phyloP scores from a whole-genome alignment of 306 rosid species.

The Quercus parvula region DNA sequence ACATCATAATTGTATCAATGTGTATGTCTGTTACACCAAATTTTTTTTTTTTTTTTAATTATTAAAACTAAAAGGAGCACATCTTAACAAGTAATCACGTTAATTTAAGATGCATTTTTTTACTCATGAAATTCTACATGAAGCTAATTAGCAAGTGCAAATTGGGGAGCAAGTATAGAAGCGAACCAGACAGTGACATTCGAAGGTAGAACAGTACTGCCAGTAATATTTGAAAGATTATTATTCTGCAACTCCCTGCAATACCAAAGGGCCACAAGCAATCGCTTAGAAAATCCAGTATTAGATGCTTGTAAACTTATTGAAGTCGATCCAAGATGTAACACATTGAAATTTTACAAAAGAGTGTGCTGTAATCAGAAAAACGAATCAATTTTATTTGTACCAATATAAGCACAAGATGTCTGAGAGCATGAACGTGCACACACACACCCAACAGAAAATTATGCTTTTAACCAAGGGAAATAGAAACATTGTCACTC shows the following conservation, averaged over 20 bases:
- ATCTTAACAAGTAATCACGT: neutral
- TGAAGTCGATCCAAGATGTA: neutral
- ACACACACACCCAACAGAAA: neutral
- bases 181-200: conserved; percentile 74
- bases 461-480: neutral
- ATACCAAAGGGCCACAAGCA: conserved; percentile 24
- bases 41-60: too few species aligned
- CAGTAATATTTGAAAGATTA: conserved; percentile 44
- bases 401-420: conserved; percentile 14
- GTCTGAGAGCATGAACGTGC: neutral
- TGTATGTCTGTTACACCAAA: neutral
- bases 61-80: neutral
- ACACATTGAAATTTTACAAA: neutral
- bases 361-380: neutral
- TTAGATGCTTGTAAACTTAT: neutral
- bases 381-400: neutral
- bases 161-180: conserved; percentile 33
- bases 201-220: conserved; percentile 49
- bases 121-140: neutral
- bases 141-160: conserved; percentile 11
- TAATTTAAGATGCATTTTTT: neutral
- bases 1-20: neutral
- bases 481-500: conserved; percentile 14
- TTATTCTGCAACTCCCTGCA: conserved; percentile 87
- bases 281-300: conserved; percentile 12